Percentiles rank a stretch among this genome's conserved stretches.
Conservation (phyloP, 345 rosid species). For the Bruguiera gymnorhiza region DNA sequence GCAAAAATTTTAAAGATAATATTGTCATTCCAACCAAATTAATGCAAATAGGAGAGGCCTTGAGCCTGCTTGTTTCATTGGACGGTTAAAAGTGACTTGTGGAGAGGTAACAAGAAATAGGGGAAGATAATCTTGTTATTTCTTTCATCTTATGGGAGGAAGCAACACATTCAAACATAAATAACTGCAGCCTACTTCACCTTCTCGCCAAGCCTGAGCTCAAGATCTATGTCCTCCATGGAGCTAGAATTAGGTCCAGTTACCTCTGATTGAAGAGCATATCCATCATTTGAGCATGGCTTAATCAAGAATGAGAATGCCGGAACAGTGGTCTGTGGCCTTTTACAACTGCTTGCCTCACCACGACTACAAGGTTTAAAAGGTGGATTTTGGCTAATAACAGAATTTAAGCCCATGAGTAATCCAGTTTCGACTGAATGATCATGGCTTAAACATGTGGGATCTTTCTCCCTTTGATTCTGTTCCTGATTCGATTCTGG, state of each 20-base stretch:
- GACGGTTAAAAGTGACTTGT: neutral
- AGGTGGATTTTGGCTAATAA: constrained; percentile 15
- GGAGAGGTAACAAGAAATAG: neutral
- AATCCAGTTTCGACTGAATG: constrained; percentile 26
- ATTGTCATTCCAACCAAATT: constrained; percentile 1
- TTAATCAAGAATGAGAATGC: constrained; percentile 20
- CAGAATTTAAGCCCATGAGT: constrained; percentile 34
- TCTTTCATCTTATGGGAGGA: neutral
- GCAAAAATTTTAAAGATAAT: neutral
- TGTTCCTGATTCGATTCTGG: constrained; percentile 17
- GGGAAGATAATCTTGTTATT: neutral
- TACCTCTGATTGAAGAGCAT: constrained; percentile 30
- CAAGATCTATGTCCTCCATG: constrained; percentile 73
- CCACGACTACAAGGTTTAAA: constrained; percentile 8
- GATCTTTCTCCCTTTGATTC: constrained; percentile 7
- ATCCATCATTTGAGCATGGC: constrained; percentile 23
- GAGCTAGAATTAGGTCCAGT: constrained; percentile 29
- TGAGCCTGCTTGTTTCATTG: constrained; percentile 4
- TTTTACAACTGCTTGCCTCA: constrained; percentile 25
- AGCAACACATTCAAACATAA: neutral
- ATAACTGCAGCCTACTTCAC: constrained; percentile 36
- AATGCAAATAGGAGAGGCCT: constrained; percentile 2
- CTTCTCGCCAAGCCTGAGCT: constrained; percentile 74
- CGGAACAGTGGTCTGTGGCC: constrained; percentile 30
- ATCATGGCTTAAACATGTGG: constrained; percentile 2